Evolutionary conservation across 163 green algal species (phyloP), one percentile per base, ranked within the genome.

Genomic region (Coccomyxa subellipsoidea): DNA sequence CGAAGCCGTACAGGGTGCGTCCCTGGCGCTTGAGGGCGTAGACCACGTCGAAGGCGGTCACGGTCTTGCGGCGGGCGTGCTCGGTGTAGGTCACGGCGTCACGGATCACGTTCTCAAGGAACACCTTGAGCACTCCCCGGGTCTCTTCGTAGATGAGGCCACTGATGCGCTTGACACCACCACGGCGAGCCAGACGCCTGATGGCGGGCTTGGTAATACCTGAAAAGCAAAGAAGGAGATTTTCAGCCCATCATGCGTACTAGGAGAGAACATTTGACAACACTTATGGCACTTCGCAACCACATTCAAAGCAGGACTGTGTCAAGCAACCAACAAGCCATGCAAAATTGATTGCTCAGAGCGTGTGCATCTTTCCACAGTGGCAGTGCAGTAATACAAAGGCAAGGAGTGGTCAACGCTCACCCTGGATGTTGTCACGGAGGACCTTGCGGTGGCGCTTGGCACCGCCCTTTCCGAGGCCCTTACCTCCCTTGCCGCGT

Each of bases 81-180:
- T 98, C 95, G 76, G 95, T 98, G 92, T 98, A 98, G 80, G 95
- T 98, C 31, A 98, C 95, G 23, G 94, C 93, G 79, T 98, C 94
- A 59, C 93, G 92, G 87, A 98, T 96, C 80, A 98, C 94, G 87
- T 98, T 98, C 92, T 98, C 95, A 38, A 98, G 90, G 91, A 98
- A 98, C 69, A 96, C 92, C 91, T 96, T 95, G 82, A 97, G 87
- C 32, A 96, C 93, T 71, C 92, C 92, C 85, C 96, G 93, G 75
- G 96, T 98, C 94, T 99, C 96, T 92, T 99, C 95, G 85, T 99
- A 99, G 91, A 99, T 99, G 54, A 99, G 92, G 85, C 96, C 96
- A 83, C 86, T 93, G 90, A 97, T 97, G 54, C 94, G 94, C 93
- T 98, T 98, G 72, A 98, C 94, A 85, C 94, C 94, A 79, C 94